phyloP scores from a whole-genome alignment of 2,329 filamentous ascomycete genomes.

The Colletotrichum truncatum region DNA sequence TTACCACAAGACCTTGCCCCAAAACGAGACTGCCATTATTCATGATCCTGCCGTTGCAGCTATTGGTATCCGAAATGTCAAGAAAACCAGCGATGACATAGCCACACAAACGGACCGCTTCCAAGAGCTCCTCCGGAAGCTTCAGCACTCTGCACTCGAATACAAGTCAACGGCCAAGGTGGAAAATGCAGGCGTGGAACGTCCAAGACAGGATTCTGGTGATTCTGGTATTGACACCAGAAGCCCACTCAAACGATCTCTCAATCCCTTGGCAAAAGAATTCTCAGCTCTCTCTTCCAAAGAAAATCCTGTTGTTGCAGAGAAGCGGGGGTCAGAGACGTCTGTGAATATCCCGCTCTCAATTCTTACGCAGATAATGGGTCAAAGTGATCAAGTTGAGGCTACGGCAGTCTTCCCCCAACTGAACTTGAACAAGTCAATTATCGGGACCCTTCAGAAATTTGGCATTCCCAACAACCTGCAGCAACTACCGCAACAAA shows the following conservation, averaged over 20 bases:
- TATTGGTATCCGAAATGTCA: neutral
- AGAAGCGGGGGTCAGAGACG: slow-evolving; percentile 9
- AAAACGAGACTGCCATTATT: neutral
- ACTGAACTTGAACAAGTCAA: slow-evolving; percentile 1
- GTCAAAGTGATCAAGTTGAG: neutral
- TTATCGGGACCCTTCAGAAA: slow-evolving; percentile 15
- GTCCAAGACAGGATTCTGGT: slow-evolving; percentile 1
- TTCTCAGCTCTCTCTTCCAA: slow-evolving; percentile 3
- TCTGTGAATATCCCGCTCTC: slow-evolving; percentile 23
- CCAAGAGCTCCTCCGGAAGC: slow-evolving; percentile 21
- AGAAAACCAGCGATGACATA: neutral
- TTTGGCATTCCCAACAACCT: neutral
- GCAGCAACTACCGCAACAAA: neutral
- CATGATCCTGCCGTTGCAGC: slow-evolving; percentile 13
- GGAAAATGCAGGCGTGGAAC: neutral
- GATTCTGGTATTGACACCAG: slow-evolving; percentile 10
- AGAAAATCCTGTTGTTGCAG: neutral
- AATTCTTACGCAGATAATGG: slow-evolving; percentile 6
- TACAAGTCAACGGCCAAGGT: neutral
- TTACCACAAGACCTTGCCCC: neutral
- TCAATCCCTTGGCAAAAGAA: slow-evolving; percentile 28
- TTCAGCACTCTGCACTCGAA: neutral
- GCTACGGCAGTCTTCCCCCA: neutral
- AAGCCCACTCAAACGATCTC: slow-evolving; percentile 8
- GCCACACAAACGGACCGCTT: neutral